A percentile compares a stretch with the other conserved stretches of the same genome.
These are phyloP conservation scores for Candida sp. DNA, from an alignment of 1,139 yeast species.

Conservation along the genomic window DNA sequence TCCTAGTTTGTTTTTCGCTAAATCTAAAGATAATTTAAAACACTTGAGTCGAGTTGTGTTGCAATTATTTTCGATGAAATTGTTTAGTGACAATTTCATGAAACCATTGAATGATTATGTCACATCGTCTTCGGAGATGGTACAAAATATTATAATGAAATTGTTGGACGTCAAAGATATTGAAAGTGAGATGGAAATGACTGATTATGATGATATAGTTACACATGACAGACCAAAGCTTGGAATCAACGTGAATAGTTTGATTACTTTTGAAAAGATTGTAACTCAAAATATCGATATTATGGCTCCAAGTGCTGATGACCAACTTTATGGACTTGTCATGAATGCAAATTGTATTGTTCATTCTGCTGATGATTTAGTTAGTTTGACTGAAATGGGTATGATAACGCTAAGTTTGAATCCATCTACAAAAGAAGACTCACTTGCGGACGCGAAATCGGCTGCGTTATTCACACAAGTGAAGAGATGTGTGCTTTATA, in stretches of 20 bases:
- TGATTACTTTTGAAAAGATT: conserved; percentile 59
- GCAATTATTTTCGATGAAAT: conserved; percentile 65
- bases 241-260: conserved; percentile 58
- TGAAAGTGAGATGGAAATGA: conserved; percentile 60
- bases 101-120: conserved; percentile 81
- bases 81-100: conserved; percentile 69
- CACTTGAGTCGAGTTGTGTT: conserved; percentile 58
- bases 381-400: conserved; percentile 41
- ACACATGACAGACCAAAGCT: conserved; percentile 64
- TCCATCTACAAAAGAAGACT: conserved; percentile 48
- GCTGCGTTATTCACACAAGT: conserved; percentile 70
- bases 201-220: conserved; percentile 69
- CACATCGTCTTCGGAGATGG: conserved; percentile 43
- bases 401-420: conserved; percentile 39
- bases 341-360: conserved; percentile 28
- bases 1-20: conserved; percentile 22
- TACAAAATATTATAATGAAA: conserved; percentile 39
- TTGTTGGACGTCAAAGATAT: conserved; percentile 56
- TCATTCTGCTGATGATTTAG: conserved; percentile 37
- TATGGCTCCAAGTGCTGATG: conserved; percentile 50
- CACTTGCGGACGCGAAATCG: conserved; percentile 41
- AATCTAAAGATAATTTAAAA: conserved; percentile 47
- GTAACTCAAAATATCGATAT: conserved; percentile 51
- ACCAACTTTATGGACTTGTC: conserved; percentile 48
- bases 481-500: conserved; percentile 75